These are phyloP conservation scores for Phytomonas sp. DNA, from an alignment of 208 protist genomes.

Conservation along the genomic window DNA sequence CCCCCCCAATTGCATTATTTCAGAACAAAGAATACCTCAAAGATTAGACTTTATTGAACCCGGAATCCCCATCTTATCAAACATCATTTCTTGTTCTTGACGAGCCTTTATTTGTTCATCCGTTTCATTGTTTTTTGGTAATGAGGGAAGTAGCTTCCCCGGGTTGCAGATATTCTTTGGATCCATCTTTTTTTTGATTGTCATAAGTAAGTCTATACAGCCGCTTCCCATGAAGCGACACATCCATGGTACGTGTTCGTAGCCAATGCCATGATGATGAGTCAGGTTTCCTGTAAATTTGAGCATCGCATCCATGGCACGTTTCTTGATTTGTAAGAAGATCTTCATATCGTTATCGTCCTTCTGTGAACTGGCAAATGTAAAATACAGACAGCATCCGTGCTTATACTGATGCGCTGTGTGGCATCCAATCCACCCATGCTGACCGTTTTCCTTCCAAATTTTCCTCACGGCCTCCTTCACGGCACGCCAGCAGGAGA, in stretches of 20 bases:
- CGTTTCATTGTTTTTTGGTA: slow-evolving; percentile 31
- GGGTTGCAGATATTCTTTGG: slow-evolving; percentile 90
- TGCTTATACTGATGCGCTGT: slow-evolving; percentile 88
- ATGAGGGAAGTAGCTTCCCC: slow-evolving; percentile 78
- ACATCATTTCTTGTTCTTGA: slow-evolving; percentile 76
- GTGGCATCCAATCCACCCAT: slow-evolving; percentile 89
- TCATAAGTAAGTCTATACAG: slow-evolving; percentile 56
- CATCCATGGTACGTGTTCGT: slow-evolving; percentile 92
- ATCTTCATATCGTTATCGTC: slow-evolving; percentile 87
- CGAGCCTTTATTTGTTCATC: slow-evolving; percentile 23
- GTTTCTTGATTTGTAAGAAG: slow-evolving; percentile 81
- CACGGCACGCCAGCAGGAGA: slow-evolving; percentile 86
- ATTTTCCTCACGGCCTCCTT: slow-evolving; percentile 79
- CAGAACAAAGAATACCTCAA: slow-evolving; percentile 9
- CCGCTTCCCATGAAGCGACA: slow-evolving; percentile 63
- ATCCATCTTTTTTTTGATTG: slow-evolving; percentile 76
- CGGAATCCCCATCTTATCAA: slow-evolving; percentile 87
- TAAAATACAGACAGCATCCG: slow-evolving; percentile 91
- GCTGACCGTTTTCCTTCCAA: slow-evolving; percentile 67
- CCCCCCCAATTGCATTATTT: neutral
- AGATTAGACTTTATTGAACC: slow-evolving; percentile 43
- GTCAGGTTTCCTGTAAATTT: slow-evolving; percentile 77
- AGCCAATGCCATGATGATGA: slow-evolving; percentile 90
- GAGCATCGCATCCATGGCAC: slow-evolving; percentile 85
- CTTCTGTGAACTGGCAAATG: slow-evolving; percentile 73